These are phyloP conservation scores for Neckera pumila DNA, from an alignment of 225 moss, liverwort and hornwort species.

Conservation along the genomic window DNA sequence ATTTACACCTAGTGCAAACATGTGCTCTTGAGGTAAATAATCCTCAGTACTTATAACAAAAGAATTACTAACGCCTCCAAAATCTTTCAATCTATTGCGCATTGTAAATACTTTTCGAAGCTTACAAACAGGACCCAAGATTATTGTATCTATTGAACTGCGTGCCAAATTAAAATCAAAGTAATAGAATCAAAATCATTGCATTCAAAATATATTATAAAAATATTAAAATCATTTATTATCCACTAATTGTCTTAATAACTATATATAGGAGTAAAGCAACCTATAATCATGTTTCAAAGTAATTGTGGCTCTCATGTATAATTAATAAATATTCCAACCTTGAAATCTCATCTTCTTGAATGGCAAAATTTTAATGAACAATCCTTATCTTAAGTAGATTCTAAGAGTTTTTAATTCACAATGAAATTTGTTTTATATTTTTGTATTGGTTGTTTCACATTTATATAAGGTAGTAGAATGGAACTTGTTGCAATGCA, in stretches of 20 bases:
- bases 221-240: neutral
- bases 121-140: constrained; percentile 73
- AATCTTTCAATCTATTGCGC: constrained; percentile 42
- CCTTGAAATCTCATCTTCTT: neutral
- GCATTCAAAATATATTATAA: neutral
- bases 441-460: neutral
- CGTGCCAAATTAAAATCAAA: neutral
- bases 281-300: neutral
- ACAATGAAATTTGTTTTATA: neutral
- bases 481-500: neutral
- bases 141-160: constrained; percentile 73
- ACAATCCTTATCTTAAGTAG: fast-evolving
- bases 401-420: neutral
- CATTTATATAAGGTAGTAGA: neutral
- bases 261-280: no score
- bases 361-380: neutral
- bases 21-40: constrained; percentile 66
- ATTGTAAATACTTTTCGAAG: constrained; percentile 86
- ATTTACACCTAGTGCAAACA: constrained; percentile 58
- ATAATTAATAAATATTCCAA: no score
- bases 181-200: neutral
- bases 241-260: neutral
- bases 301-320: fast-evolving
- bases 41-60: constrained; percentile 8
- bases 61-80: neutral